Evolutionary conservation across 768 basidiomycete genomes (phyloP), one percentile per base, ranked within the genome.

Genomic region (Suillus discolor): DNA sequence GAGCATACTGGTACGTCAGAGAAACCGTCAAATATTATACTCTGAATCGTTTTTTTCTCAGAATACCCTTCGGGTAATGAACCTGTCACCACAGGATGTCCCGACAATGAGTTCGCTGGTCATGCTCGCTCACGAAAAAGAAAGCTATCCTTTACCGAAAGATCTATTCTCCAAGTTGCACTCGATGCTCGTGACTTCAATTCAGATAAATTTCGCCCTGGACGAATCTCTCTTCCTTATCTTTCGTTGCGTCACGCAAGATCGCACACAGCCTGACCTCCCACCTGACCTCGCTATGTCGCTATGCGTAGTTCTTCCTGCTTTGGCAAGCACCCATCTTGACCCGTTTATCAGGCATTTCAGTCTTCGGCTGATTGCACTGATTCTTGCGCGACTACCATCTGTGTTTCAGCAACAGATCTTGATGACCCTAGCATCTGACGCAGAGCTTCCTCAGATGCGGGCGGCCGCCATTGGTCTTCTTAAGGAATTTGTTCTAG

Each of bases 381-480:
- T 83, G 47, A 73, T 89, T 1, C 80, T 92, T 23, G 76, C 82
- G 0, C 77, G 81, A 2, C 75, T 83, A 4, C 84, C 85, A 1
- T 75, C 85, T 0, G 70, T 77, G 42, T 69, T 87, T 0, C 84
- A 86, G 3, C 76, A 92, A 18, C 82, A 85, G 49, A 75, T 88
- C 11, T 79, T 93, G 4, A 75, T 79, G 13, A 87, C 87, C 42
- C 79, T 92, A 25, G 81, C 85, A 20, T 67, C 71, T 12, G 80
- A 86, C 64, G 74, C 75, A 6, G 77, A 84, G 18, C 84, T 84
- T 55, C 88, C 88, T 0, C 88, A 90, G 70, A 90, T 93, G 82
- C 83, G 87, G 11, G 85, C 87, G 0, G 89, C 90, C 1, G 84
- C 89, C 0, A 81, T 93, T 0, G 88, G 89, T 0, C 79, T 93